Evolutionary conservation across 2,329 filamentous ascomycete genomes (phyloP), one percentile per base, ranked within the genome.

Genomic region (Aspergillus nomiae): DNA sequence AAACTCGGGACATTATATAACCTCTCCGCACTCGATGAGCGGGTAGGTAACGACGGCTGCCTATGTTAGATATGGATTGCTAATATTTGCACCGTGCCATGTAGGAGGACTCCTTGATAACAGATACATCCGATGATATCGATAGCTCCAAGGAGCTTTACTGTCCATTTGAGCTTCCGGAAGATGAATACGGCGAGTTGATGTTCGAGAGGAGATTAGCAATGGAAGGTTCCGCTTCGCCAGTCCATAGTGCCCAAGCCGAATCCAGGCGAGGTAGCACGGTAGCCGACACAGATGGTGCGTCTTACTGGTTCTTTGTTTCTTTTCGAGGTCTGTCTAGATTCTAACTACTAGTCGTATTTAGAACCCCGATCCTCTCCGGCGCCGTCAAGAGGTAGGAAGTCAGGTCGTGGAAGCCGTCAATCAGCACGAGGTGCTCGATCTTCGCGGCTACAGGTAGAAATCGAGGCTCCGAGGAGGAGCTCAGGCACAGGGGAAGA

Each of bases 1-100:
- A 98, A 98, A 78, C 84, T 99, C 12, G 82, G 85, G 36, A 88
- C 88, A 38, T 87, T 95, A 65, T 99, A 97, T 80, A 92, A 97
- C 77, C 86, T 98, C 34, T 87, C 91, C 56, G 86, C 90, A 46
- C 89, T 97, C 63, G 92, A 98, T 77, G 92, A 96, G 74, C 88
- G 93, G 71, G 94, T 92, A 76, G 85, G 89, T 61, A n/a, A 21
- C 12, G 16, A 10, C n/a, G 1, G 34, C 16, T 56, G 16, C 16
- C 12, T 16, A 28, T 8, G 10, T n/a, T 11, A 3, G n/a, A 10
- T 36, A 24, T 19, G 6, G 19, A 11, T 54, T n/a, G 46, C 51
- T 50, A 45, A 58, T 9, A 32, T 16, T 32, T 19, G 12, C 38
- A 9, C 19, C 55, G 50, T 74, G 82, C 12, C 24, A 38, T 48